Percentiles rank a stretch among this genome's conserved stretches.
phyloP scores from a whole-genome alignment of 306 rosid genomes.

The Acacia confusa region DNA sequence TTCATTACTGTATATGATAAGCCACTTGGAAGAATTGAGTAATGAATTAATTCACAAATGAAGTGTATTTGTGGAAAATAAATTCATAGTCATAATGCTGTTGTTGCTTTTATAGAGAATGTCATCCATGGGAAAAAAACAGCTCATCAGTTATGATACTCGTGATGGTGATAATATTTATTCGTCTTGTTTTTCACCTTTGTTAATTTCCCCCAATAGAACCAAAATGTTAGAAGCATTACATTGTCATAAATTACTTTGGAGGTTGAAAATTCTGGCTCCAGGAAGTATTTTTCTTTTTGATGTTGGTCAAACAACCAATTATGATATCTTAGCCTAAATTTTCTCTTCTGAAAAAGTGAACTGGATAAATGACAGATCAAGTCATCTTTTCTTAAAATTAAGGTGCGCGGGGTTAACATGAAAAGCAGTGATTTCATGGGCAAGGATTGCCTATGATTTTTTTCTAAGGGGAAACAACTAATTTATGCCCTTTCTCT shows the following conservation, averaged over 20 bases:
- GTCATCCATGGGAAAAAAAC: background rate
- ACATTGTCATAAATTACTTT: background rate
- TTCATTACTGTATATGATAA: background rate
- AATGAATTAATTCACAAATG: background rate
- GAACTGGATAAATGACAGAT: background rate
- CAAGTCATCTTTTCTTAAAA: background rate
- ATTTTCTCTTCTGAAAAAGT: background rate
- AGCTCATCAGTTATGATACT: background rate
- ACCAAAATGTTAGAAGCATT: background rate
- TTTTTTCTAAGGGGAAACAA: slow-evolving; percentile 19
- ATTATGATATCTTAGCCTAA: background rate
- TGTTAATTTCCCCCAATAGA: background rate
- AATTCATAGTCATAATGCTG: background rate
- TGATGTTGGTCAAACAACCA: background rate
- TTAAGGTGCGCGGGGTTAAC: background rate
- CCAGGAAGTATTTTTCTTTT: background rate
- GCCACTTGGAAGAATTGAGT: background rate
- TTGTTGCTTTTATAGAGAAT: slow-evolving; percentile 1
- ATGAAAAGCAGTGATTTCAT: slow-evolving; percentile 2
- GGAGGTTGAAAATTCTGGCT: background rate
- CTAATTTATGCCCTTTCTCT: slow-evolving; percentile 26
- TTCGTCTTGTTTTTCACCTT: background rate
- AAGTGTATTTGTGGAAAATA: background rate
- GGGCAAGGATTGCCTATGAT: slow-evolving; percentile 16
- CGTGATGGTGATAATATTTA: background rate